A percentile compares a stretch with the other conserved stretches of the same genome.
These are phyloP conservation scores for Sporisorium sorghi DNA, from an alignment of 1,284 basidiomycete genomes.

Conservation along the genomic window DNA sequence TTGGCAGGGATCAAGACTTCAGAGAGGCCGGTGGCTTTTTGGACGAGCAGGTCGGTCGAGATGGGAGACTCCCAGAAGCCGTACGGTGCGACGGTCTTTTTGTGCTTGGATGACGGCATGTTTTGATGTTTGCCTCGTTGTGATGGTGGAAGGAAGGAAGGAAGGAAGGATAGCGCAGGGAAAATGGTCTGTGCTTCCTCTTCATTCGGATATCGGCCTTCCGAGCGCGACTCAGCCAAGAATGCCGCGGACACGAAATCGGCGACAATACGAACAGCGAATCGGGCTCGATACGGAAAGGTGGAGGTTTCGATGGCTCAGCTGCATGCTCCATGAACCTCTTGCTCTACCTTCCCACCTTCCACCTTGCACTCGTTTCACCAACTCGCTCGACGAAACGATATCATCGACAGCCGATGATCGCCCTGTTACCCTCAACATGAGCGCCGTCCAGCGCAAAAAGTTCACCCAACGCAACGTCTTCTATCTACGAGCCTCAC, in stretches of 20 bases:
- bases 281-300: conserved; percentile 9
- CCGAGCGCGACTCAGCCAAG: conserved; percentile 12
- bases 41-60: conserved; percentile 73
- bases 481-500: conserved; percentile 69
- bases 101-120: conserved; percentile 20
- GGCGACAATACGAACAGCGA: not conserved
- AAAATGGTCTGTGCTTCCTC: conserved; percentile 24
- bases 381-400: no score
- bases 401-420: no score
- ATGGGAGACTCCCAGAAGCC: conserved; percentile 74
- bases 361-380: not conserved
- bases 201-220: conserved; percentile 7
- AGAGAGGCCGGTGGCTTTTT: conserved; percentile 69
- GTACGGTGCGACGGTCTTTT: conserved; percentile 55
- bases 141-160: not conserved
- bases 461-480: conserved; percentile 66
- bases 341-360: not conserved
- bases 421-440: not conserved
- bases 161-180: not conserved
- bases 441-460: conserved; percentile 27
- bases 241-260: not conserved
- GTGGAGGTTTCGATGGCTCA: conserved; percentile 22
- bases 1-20: conserved; percentile 42
- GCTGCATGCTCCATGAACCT: conserved; percentile 9
- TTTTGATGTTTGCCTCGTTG: not conserved